Percentiles rank a stretch among this genome's conserved stretches.
phyloP scores from a whole-genome alignment of 106 monocot species.

The Platanthera zijinensis region DNA sequence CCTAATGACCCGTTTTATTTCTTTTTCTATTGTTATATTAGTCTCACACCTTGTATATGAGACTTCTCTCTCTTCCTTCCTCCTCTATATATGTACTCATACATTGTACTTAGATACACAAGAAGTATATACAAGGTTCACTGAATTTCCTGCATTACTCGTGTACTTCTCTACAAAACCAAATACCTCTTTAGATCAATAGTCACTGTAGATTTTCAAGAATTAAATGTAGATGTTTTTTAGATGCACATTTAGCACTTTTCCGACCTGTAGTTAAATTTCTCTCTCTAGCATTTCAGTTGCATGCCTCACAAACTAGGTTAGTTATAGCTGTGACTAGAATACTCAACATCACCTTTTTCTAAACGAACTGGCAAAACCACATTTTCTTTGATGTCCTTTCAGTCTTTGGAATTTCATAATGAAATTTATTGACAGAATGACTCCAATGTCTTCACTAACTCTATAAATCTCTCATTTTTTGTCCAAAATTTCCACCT shows the following conservation, averaged over 20 bases:
- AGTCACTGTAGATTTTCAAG: not conserved
- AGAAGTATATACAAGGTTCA: too few relatives aligned
- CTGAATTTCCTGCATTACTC: too few relatives aligned
- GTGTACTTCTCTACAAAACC: not conserved
- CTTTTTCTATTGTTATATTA: too few relatives aligned
- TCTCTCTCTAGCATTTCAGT: not conserved
- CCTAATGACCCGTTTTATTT: too few relatives aligned
- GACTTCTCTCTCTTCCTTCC: too few relatives aligned
- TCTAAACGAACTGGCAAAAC: not conserved
- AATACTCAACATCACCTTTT: not conserved
- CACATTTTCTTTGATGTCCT: not conserved
- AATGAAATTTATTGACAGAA: not conserved
- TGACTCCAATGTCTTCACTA: too few relatives aligned
- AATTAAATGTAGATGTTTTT: not conserved
- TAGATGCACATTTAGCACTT: not conserved
- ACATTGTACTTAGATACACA: too few relatives aligned
- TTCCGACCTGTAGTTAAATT: not conserved
- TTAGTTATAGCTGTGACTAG: not conserved
- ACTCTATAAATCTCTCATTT: too few relatives aligned
- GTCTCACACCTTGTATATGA: too few relatives aligned
- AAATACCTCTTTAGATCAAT: not conserved
- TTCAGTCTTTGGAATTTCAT: not conserved
- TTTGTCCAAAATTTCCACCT: too few relatives aligned
- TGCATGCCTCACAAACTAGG: not conserved
- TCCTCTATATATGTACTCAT: too few relatives aligned